Evolutionary conservation across 805 yeast genomes (phyloP), one percentile per base, ranked within the genome.

Genomic region (Yarrowia sp.): DNA sequence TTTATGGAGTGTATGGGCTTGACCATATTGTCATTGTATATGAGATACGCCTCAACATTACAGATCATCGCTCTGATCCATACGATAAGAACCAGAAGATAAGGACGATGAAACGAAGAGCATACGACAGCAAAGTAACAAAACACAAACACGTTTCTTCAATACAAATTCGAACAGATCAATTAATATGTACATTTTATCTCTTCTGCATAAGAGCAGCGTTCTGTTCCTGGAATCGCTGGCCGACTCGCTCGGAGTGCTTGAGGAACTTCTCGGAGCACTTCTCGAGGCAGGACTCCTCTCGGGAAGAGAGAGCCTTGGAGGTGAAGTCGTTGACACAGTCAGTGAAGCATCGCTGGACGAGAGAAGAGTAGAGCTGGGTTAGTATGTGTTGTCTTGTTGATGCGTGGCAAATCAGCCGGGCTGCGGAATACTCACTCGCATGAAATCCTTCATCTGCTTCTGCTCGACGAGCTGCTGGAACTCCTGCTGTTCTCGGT

Each of bases 401-500:
- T 27, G 29, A 27, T 9, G 29, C 29, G 29, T 7, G n/a, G 8
- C 29, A 27, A 5, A 9, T 6, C 29, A 27, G 12, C 29, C 29
- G 9, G 36, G 9, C 14, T 16, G 14, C 21, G 13, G 42, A n/a
- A n/a, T 38, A 76, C 78, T 64, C 68, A 84, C 84, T 74, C 94
- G 87, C 98, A 94, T 93, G 86, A 93, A 94, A 76, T 93, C 99
- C 77, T 88, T 89, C 97, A 94, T 92, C 78, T 93, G 99, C 81
- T 93, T 93, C 74, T 88, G 92, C 79, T 93, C 99, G 67, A 93
- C 96, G 66, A 93, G 79, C 76, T 87, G 92, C 78, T 91, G 97
- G 78, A 93, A 93, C 70, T 91, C 93, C 77, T 91, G 97, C 78
- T 94, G 98, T 79, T 93, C 99, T 74, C 90, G 88, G 73, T 85